A percentile compares a stretch with the other conserved stretches of the same genome.
phyloP scores from a whole-genome alignment of 1,139 yeast genomes.

The Debaryomyces udenii region DNA sequence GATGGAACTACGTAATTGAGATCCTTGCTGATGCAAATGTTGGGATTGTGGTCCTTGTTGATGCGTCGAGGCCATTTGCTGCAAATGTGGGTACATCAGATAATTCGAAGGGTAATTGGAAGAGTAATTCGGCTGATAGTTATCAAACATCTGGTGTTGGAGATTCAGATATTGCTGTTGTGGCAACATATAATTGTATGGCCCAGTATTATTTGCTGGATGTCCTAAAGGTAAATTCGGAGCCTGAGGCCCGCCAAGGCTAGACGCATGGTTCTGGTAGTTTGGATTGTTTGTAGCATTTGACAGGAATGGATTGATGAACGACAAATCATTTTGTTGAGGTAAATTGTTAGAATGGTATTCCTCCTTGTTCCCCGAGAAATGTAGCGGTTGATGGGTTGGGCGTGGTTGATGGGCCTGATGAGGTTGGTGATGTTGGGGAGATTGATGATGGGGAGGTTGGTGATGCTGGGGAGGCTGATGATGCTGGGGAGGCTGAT shows the following conservation, averaged over 20 bases:
- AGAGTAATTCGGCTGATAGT: slow-evolving; percentile 3
- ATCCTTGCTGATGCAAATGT: slow-evolving; percentile 2
- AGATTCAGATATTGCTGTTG: slow-evolving; percentile 8
- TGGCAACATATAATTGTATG: background rate
- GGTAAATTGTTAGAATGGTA: slow-evolving; percentile 1
- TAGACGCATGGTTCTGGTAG: background rate
- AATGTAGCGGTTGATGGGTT: background rate
- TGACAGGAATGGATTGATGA: slow-evolving; percentile 6
- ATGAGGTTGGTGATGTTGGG: slow-evolving; percentile 4
- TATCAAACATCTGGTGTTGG: slow-evolving; percentile 4
- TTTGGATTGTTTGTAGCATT: slow-evolving; percentile 1
- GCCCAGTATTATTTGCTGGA: background rate
- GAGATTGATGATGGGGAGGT: slow-evolving; percentile 4
- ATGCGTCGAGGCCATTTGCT: slow-evolving; percentile 1
- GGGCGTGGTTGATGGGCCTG: background rate
- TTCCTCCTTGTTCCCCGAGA: slow-evolving; percentile 3
- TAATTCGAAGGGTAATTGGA: too few species aligned
- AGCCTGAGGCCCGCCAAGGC: background rate
- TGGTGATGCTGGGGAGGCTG: slow-evolving; percentile 6
- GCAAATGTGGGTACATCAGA: slow-evolving; percentile 5
- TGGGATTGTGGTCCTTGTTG: slow-evolving; percentile 5
- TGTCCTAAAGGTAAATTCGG: background rate
- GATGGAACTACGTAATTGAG: slow-evolving; percentile 13
- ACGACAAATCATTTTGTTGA: slow-evolving; percentile 6
- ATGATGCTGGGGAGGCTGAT: too few species aligned